A percentile compares a stretch with the other conserved stretches of the same genome.
Evolutionary conservation across 441 rosid species (phyloP).

Genomic region (Croton setiger): DNA sequence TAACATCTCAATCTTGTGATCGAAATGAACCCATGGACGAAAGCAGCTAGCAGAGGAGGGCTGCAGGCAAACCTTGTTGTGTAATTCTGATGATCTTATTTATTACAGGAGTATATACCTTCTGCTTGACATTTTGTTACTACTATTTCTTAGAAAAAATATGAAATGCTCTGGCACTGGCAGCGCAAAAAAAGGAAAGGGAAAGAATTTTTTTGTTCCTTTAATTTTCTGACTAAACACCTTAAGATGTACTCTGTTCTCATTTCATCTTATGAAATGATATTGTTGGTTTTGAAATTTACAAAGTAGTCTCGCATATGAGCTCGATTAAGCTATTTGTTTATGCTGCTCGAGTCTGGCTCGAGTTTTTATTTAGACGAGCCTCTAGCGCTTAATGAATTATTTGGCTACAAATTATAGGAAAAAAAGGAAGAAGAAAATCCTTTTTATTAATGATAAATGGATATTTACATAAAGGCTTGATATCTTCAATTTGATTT

Average conservation of each 20-base stretch:
- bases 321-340: too few species aligned
- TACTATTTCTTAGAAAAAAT: not conserved
- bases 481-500: not conserved
- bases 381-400: too few species aligned
- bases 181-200: not conserved
- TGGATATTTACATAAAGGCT: not conserved
- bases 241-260: not conserved
- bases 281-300: not conserved
- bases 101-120: not conserved
- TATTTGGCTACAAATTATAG: too few species aligned
- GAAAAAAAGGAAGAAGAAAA: too few species aligned
- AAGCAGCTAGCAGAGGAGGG: constrained; percentile 31
- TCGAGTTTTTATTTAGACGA: too few species aligned
- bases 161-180: not conserved
- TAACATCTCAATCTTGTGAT: constrained; percentile 39
- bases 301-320: too few species aligned
- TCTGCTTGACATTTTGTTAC: not conserved
- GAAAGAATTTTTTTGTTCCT: not conserved
- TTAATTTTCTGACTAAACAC: not conserved
- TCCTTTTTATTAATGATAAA: not conserved
- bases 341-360: too few species aligned
- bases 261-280: not conserved
- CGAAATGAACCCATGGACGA: constrained; percentile 59
- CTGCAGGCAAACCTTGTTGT: not conserved
- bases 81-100: not conserved